Conservation (phyloP, 495 filamentous ascomycete genomes). For the Talaromyces proteolyticus region DNA sequence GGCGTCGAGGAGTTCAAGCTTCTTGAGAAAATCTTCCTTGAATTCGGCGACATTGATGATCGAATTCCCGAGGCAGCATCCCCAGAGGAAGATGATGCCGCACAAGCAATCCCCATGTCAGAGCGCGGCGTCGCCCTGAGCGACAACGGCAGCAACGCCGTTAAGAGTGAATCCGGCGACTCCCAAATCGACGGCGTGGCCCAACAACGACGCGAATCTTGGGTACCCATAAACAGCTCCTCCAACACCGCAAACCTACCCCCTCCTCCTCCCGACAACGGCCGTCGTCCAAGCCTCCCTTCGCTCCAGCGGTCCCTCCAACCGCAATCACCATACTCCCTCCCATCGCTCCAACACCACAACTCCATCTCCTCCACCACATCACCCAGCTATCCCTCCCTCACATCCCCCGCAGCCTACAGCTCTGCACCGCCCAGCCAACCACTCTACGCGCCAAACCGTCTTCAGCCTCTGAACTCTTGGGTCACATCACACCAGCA, state of each 20-base stretch:
- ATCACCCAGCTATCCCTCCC: slow-evolving; percentile 29
- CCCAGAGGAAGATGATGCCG: slow-evolving; percentile 28
- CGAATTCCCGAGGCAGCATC: slow-evolving; percentile 23
- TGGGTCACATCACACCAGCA: slow-evolving; percentile 31
- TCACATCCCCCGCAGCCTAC: slow-evolving; percentile 13
- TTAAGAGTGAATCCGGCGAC: slow-evolving; percentile 37
- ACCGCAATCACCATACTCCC: slow-evolving; percentile 30
- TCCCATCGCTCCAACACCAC: slow-evolving; percentile 38
- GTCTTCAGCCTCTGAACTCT: slow-evolving; percentile 35
- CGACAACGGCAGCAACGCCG: slow-evolving; percentile 34
- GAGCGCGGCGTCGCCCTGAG: slow-evolving; percentile 27
- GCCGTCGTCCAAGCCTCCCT: slow-evolving; percentile 39
- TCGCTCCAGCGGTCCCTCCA: slow-evolving; percentile 24
- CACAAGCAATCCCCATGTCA: slow-evolving; percentile 15
- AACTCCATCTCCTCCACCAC: slow-evolving; percentile 30
- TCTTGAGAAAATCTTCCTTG: slow-evolving; percentile 50
- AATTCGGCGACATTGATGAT: slow-evolving; percentile 49
- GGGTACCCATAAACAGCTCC: slow-evolving; percentile 40
- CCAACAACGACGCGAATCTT: slow-evolving; percentile 35
- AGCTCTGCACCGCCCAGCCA: slow-evolving; percentile 14
- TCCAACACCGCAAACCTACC: slow-evolving; percentile 24
- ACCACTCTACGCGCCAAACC: slow-evolving; percentile 24
- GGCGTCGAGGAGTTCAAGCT: slow-evolving; percentile 69
- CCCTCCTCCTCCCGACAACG: slow-evolving; percentile 22
- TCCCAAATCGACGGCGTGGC: slow-evolving; percentile 22